Conservation (phyloP, 2,329 filamentous ascomycete genomes). For the Hypoxylon sp. region DNA sequence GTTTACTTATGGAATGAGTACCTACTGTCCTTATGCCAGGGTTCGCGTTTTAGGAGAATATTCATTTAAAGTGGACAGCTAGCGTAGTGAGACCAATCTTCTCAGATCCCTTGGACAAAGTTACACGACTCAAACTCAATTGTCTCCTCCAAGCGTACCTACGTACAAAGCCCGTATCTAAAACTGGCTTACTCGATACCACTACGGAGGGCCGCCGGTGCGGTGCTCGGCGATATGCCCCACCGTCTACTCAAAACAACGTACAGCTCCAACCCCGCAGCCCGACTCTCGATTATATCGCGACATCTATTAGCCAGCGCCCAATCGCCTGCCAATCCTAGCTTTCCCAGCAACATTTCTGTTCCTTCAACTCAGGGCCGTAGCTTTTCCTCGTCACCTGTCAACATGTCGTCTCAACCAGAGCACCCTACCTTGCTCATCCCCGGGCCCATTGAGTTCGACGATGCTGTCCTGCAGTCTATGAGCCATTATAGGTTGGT, state of each 20-base stretch:
- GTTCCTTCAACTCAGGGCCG: constrained; percentile 48
- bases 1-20: constrained; percentile 4
- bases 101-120: constrained; percentile 8
- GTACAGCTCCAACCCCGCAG: constrained; percentile 48
- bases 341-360: constrained; percentile 47
- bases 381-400: constrained; percentile 48
- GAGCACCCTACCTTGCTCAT: constrained; percentile 84
- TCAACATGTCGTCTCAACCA: constrained; percentile 72
- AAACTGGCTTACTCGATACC: constrained; percentile 47
- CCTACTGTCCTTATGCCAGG: neutral
- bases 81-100: constrained; percentile 1
- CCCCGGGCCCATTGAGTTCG: constrained; percentile 97
- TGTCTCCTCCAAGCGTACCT: neutral
- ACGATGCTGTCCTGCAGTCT: constrained; percentile 93
- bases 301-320: constrained; percentile 45
- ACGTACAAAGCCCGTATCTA: no score
- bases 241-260: constrained; percentile 43
- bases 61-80: constrained; percentile 9
- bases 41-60: constrained; percentile 3
- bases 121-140: constrained; percentile 27
- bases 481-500: constrained; percentile 92
- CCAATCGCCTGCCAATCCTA: constrained; percentile 33
- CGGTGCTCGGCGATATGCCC: constrained; percentile 49
- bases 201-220: constrained; percentile 44
- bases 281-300: constrained; percentile 49